phyloP scores from a whole-genome alignment of 1,284 basidiomycete genomes.

The Boletus subluridellus region DNA sequence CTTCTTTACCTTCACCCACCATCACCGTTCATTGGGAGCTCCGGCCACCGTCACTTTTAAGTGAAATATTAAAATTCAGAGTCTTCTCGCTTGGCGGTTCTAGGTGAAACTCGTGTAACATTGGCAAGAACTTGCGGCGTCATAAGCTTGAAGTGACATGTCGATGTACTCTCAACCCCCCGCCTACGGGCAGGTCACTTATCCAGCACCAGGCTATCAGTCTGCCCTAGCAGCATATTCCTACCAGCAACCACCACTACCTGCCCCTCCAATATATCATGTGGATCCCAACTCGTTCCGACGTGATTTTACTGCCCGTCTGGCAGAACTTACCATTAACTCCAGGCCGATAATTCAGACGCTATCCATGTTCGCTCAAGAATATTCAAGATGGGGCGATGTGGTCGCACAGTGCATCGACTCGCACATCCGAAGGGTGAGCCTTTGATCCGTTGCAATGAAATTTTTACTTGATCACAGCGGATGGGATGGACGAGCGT shows the following conservation, averaged over 20 bases:
- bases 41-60: slow-evolving; percentile 37
- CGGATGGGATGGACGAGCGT: slow-evolving; percentile 29
- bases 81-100: slow-evolving; percentile 32
- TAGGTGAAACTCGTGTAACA: slow-evolving; percentile 32
- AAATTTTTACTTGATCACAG: slow-evolving; percentile 24
- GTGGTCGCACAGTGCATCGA: slow-evolving; percentile 88
- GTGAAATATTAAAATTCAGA: slow-evolving; percentile 38
- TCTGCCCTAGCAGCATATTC: slow-evolving; percentile 45
- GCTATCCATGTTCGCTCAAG: slow-evolving; percentile 92
- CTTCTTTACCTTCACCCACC: slow-evolving; percentile 46
- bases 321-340: slow-evolving; percentile 88
- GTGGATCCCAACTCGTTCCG: slow-evolving; percentile 77
- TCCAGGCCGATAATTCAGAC: slow-evolving; percentile 94
- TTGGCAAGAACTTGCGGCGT: slow-evolving; percentile 29
- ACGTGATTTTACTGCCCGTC: slow-evolving; percentile 72
- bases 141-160: slow-evolving; percentile 42
- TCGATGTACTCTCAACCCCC: slow-evolving; percentile 48
- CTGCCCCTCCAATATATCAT: slow-evolving; percentile 50
- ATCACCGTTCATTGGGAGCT: slow-evolving; percentile 43
- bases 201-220: slow-evolving; percentile 39
- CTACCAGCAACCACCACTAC: slow-evolving; percentile 46
- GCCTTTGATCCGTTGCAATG: slow-evolving; percentile 38
- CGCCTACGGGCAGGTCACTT: slow-evolving; percentile 40
- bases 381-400: slow-evolving; percentile 75
- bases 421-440: slow-evolving; percentile 83